A percentile compares a stretch with the other conserved stretches of the same genome.
These are phyloP conservation scores for Aspergillus fructus DNA, from an alignment of 2,329 filamentous ascomycete species.

Conservation along the genomic window DNA sequence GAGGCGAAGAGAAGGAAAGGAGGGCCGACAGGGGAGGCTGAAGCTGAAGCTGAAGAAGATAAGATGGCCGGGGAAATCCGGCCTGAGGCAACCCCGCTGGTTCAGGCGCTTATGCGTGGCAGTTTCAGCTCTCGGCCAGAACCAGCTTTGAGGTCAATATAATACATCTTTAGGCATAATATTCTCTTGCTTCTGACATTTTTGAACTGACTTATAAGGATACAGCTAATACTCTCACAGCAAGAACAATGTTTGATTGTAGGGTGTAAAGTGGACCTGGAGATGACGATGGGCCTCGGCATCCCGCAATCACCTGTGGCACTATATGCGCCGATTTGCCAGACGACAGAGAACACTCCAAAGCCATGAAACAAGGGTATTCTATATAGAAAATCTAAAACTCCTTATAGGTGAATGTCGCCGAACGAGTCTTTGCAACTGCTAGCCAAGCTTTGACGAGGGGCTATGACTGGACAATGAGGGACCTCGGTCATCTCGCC, in stretches of 20 bases:
- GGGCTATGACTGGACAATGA: background rate
- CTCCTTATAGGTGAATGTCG: background rate
- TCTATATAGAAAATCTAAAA: too few relatives aligned
- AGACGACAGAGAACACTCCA: too few relatives aligned
- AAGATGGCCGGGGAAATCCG: background rate
- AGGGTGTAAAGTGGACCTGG: background rate
- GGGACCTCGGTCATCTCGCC: slow-evolving; percentile 8
- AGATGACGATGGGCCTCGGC: background rate
- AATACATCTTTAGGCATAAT: background rate
- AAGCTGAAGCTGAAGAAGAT: background rate
- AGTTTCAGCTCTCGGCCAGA: background rate
- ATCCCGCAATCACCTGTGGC: background rate
- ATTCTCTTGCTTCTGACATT: too few relatives aligned
- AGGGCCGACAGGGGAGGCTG: background rate
- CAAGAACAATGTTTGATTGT: background rate
- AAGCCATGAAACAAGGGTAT: too few relatives aligned
- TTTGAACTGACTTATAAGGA: too few relatives aligned
- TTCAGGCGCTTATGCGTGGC: background rate
- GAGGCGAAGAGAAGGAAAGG: background rate
- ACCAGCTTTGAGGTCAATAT: background rate
- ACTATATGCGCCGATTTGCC: background rate
- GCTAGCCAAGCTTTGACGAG: background rate
- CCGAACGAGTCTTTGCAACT: background rate
- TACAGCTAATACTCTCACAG: background rate
- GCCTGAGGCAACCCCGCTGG: slow-evolving; percentile 6